Evolutionary conservation across 2,329 filamentous ascomycete genomes (phyloP), one percentile per base, ranked within the genome.

Genomic region (Thelonectria discophora): DNA sequence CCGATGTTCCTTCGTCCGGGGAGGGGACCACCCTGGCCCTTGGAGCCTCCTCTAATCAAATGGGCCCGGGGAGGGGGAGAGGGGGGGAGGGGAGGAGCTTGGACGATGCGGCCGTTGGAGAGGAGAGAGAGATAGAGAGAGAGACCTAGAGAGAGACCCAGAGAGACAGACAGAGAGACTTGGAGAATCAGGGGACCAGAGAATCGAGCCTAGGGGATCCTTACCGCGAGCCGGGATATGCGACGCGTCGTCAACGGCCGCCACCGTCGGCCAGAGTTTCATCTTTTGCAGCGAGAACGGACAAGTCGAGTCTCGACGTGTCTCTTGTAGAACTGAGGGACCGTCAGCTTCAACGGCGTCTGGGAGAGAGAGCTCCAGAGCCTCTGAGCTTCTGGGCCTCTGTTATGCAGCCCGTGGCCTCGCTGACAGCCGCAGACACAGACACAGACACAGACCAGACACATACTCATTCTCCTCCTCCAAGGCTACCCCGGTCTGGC

Each of bases 211-310:
- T n/a, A n/a, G n/a, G n/a, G n/a, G 24, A 24, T 27, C 39, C n/a
- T 11, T 42, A 39, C 17, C 24, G 34, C 46, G 21, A 39, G 45
- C 57, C 32, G 32, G 57, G 51, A 60, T 50, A 20, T 55, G 51
- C 51, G 51, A 60, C 51, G 51, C 46, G 57, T 51, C 50, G 51
- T 40, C 46, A 60, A 55, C 51, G 57, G 51, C 46, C 57, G 50
- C 45, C 57, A 60, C 57, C 51, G 57, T 55, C 46, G 18, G 46
- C 45, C 50, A 21, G 45, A 55, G 57, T 60, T 60, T 60, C 57
- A 60, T 39, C 46, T n/a, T n/a, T n/a, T 17, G 24, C 27, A 17
- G 39, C 30, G 45, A 48, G 57, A 46, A 50, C 57, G 55, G 45
- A 50, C 58, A 24, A 7, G 4, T 24, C 24, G 4, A 4, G 24